A percentile compares a stretch with the other conserved stretches of the same genome.
These are phyloP conservation scores for Coniferiporia sulphurascens DNA, from an alignment of 1,284 basidiomycete genomes.

Conservation along the genomic window DNA sequence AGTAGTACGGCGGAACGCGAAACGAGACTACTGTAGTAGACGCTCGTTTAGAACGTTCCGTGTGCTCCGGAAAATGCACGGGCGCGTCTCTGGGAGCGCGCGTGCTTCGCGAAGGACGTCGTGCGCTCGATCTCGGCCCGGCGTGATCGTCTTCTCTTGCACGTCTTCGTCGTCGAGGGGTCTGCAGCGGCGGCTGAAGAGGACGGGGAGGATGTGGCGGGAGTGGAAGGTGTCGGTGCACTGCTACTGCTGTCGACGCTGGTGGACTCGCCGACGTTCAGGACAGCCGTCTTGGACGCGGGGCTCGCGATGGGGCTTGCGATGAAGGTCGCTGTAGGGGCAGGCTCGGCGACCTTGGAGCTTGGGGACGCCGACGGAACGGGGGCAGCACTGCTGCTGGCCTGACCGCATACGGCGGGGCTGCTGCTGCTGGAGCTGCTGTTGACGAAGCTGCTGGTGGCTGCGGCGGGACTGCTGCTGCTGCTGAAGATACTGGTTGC, in stretches of 20 bases:
- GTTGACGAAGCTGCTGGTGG: too few relatives aligned
- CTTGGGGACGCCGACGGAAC: not conserved
- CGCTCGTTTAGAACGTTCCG: slow-evolving; percentile 1
- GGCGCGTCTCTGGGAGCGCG: slow-evolving; percentile 8
- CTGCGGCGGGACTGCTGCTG: too few relatives aligned
- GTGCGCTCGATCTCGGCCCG: slow-evolving; percentile 6
- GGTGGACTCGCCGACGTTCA: not conserved
- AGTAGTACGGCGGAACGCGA: not conserved
- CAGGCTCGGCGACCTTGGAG: not conserved
- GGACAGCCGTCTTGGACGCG: not conserved
- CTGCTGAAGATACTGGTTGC: too few relatives aligned
- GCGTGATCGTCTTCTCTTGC: slow-evolving; percentile 4
- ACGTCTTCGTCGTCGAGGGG: slow-evolving; percentile 1
- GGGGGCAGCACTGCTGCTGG: not conserved
- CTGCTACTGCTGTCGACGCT: too few relatives aligned
- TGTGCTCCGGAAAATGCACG: slow-evolving; percentile 7
- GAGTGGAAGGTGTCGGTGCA: not conserved
- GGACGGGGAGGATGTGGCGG: not conserved
- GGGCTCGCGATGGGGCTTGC: not conserved
- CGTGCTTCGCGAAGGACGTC: slow-evolving; percentile 1
- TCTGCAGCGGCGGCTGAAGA: not conserved
- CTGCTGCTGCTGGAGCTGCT: too few relatives aligned
- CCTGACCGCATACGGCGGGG: too few relatives aligned
- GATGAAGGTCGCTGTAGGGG: not conserved
- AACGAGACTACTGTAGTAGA: not conserved